Percentiles rank a stretch among this genome's conserved stretches.
Conservation (phyloP, 257 asterid genomes). For the Prunella vulgaris region DNA sequence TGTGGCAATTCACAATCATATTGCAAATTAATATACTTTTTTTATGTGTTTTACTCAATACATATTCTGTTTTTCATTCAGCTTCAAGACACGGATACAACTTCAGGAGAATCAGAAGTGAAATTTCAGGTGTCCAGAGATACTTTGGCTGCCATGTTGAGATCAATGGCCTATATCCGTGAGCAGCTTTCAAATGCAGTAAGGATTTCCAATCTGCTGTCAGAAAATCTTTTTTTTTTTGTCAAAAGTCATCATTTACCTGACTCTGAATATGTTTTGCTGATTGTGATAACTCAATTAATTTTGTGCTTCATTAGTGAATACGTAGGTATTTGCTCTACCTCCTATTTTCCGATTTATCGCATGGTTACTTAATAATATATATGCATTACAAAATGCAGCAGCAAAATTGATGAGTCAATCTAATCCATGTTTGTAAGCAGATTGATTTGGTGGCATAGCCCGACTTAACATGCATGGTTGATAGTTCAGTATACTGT, state of each 20-base stretch:
- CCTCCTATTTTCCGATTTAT: neutral
- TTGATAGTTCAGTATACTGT: neutral
- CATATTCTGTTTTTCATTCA: slow-evolving; percentile 32
- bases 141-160: slow-evolving; percentile 77
- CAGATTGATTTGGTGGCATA: neutral
- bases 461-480: neutral
- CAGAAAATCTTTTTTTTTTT: slow-evolving; percentile 1
- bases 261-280: neutral
- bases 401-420: neutral
- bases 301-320: neutral
- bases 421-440: neutral
- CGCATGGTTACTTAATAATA: neutral
- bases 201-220: slow-evolving; percentile 27
- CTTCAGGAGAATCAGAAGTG: slow-evolving; percentile 67
- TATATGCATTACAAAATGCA: neutral
- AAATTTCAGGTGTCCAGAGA: slow-evolving; percentile 78
- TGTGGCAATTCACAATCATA: slow-evolving; percentile 8
- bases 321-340: neutral
- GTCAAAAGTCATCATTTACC: neutral
- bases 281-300: neutral
- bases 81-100: slow-evolving; percentile 82
- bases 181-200: slow-evolving; percentile 70
- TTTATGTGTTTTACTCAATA: neutral
- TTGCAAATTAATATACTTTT: neutral
- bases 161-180: slow-evolving; percentile 78